Evolutionary conservation across 2,329 filamentous ascomycete species (phyloP).

Genomic region (Amylocarpus encephaloides): DNA sequence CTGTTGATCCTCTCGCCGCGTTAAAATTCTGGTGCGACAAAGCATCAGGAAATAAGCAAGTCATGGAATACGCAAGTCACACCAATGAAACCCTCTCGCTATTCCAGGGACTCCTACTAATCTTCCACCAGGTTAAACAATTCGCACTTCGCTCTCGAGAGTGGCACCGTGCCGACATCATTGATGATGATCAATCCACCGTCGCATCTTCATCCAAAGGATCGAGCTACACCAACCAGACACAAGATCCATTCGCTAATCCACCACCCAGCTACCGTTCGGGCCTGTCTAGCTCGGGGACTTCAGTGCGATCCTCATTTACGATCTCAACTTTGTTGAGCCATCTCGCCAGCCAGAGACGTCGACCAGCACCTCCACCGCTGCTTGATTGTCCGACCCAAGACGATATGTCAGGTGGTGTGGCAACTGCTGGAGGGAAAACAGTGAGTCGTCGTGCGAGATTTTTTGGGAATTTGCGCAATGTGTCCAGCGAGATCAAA

Average conservation of each 20-base stretch:
- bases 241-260: constrained; percentile 1
- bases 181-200: constrained; percentile 6
- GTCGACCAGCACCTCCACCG: not conserved
- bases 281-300: not conserved
- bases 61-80: constrained; percentile 19
- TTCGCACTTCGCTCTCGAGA: constrained; percentile 8
- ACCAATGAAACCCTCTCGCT: not conserved
- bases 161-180: constrained; percentile 5
- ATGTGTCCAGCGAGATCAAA: not conserved
- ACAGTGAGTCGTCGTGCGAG: not conserved
- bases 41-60: constrained; percentile 15
- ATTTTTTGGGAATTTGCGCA: not conserved
- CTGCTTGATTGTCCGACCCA: not conserved
- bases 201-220: constrained; percentile 1
- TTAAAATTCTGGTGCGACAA: constrained; percentile 20
- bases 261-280: constrained; percentile 1
- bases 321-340: not conserved
- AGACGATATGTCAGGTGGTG: not conserved
- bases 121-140: not conserved
- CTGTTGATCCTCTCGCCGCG: constrained; percentile 20
- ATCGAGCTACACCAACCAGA: not conserved
- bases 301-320: not conserved
- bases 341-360: not conserved
- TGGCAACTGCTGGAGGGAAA: not conserved
- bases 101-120: not conserved